These are phyloP conservation scores for Termitomyces sp. DNA, from an alignment of 1,284 basidiomycete genomes.

Conservation along the genomic window DNA sequence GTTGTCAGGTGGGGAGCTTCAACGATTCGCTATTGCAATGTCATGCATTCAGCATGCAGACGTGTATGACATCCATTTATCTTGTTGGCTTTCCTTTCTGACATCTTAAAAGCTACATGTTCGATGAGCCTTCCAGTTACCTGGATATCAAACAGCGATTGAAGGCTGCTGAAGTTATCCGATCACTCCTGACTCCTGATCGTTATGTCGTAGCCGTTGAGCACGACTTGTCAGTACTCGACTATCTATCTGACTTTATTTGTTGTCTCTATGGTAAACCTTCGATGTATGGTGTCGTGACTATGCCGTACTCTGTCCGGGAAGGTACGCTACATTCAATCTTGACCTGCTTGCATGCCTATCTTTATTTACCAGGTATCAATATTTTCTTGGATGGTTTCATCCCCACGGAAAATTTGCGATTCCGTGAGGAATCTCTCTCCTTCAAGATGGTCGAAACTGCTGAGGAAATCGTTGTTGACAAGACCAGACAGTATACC, in stretches of 20 bases:
- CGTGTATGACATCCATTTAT: constrained; percentile 45
- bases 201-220: constrained; percentile 96
- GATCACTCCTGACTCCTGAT: constrained; percentile 71
- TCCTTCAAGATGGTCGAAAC: constrained; percentile 96
- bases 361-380: constrained; percentile 57
- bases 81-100: neutral
- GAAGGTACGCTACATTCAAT: constrained; percentile 58
- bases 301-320: constrained; percentile 93
- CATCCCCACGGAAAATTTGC: constrained; percentile 96
- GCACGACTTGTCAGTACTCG: constrained; percentile 94
- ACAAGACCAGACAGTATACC: constrained; percentile 81
- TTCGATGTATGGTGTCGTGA: constrained; percentile 95
- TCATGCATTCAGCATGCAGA: constrained; percentile 89
- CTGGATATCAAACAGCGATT: constrained; percentile 93
- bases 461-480: constrained; percentile 79
- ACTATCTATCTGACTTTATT: constrained; percentile 96
- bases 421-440: constrained; percentile 91
- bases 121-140: constrained; percentile 96
- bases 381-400: constrained; percentile 98
- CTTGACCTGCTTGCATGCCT: constrained; percentile 5
- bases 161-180: constrained; percentile 94
- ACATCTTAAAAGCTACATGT: constrained; percentile 72
- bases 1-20: constrained; percentile 92
- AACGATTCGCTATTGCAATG: constrained; percentile 94
- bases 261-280: constrained; percentile 97